Evolutionary conservation across 2,329 filamentous ascomycete species (phyloP), one percentile per base, ranked within the genome.

Genomic region (Hypoxylon sp.): DNA sequence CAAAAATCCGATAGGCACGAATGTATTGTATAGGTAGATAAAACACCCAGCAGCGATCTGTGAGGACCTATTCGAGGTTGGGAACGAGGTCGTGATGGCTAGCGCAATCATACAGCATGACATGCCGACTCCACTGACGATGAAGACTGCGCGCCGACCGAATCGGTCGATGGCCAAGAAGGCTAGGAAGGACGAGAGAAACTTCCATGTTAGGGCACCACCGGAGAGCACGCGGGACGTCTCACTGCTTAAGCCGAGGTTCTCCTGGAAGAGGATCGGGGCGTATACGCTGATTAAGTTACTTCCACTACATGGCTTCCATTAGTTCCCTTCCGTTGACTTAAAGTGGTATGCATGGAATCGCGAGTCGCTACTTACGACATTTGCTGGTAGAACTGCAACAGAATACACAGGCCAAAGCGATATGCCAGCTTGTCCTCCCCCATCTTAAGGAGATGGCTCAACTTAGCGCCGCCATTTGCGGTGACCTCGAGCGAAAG

Each of bases 11-110:
- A 88, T 85, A 0, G 85, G 86, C 48, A 88, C 85, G 77, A 89
- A 89, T 71, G 85, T 86, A 77, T 88, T 87, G 80, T 87, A 90
- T 51, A 87, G 76, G 76, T 87, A 89, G 53, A 89, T 82, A 76
- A 88, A 88, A 68, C 86, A 82, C 0, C 84, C 85, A 0, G 85
- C 85, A 0, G 82, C 83, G 46, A 88, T 83, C 66, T 85, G 82
- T 1, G 86, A 82, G 1, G 79, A 65, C 2, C 79, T 79, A 76
- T 86, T 85, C 13, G 77, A 75, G 32, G 76, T 79, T 11, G 82
- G 80, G 73, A 83, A 84, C 19, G 82, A 86, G 2, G 84, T 87
- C 4, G 83, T 81, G 35, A 88, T 80, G 2, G 86, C 84, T 8
- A 89, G 79, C 2, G 82, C 81, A 4, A 84, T 70, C 86, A 88